These are phyloP conservation scores for Pseudofabraea citricarpa DNA, from an alignment of 2,329 filamentous ascomycete species.

Conservation along the genomic window DNA sequence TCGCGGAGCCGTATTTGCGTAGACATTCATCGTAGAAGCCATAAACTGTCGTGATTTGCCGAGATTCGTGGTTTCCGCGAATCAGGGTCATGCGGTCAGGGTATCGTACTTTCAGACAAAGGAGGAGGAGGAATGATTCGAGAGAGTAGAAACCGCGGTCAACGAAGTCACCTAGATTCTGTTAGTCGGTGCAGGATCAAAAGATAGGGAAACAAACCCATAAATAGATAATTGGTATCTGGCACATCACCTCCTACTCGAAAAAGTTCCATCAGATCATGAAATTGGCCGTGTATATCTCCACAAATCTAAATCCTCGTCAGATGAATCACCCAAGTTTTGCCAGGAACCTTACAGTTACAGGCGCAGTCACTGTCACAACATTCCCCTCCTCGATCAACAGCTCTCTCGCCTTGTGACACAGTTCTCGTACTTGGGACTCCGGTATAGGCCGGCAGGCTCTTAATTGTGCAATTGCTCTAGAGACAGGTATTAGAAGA, in stretches of 20 bases:
- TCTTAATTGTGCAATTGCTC: constrained; percentile 91
- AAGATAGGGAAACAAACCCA: constrained; percentile 55
- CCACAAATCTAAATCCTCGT: constrained; percentile 91
- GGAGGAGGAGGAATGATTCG: constrained; percentile 90
- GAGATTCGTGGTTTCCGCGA: constrained; percentile 90
- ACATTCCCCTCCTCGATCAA: constrained; percentile 98
- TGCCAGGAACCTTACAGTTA: constrained; percentile 57
- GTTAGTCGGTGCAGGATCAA: background rate
- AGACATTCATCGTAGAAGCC: constrained; percentile 98
- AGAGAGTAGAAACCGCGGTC: constrained; percentile 97
- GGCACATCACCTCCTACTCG: constrained; percentile 89
- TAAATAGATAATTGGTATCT: constrained; percentile 95
- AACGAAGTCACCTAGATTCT: constrained; percentile 76
- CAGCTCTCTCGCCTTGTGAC: constrained; percentile 93
- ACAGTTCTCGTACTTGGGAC: constrained; percentile 89
- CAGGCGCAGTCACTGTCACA: constrained; percentile 88
- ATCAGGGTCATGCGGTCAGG: constrained; percentile 96
- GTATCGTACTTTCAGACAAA: constrained; percentile 95
- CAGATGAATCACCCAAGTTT: background rate
- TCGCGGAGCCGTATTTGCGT: constrained; percentile 92
- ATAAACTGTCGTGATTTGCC: constrained; percentile 96
- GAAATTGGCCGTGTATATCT: constrained; percentile 95
- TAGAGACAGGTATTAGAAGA: no score
- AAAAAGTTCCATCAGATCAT: constrained; percentile 95
- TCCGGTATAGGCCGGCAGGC: constrained; percentile 96